Percentiles rank a stretch among this genome's conserved stretches.
phyloP scores from a whole-genome alignment of 1,284 basidiomycete species.

The Irpex rosettiformis region DNA sequence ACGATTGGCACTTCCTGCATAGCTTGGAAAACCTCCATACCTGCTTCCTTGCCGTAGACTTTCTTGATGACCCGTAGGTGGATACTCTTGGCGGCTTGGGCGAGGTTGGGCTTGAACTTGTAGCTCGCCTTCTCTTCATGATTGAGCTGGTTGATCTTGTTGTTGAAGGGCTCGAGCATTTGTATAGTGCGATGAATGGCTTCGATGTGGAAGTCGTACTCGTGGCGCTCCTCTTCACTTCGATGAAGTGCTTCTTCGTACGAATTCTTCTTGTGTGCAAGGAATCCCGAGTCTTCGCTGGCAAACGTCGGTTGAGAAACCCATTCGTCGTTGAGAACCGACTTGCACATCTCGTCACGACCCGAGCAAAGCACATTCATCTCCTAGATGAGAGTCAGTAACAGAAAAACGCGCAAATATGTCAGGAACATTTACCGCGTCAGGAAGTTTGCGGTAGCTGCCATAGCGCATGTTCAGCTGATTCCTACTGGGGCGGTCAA shows the following conservation, averaged over 20 bases:
- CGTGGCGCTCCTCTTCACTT: slow-evolving; percentile 96
- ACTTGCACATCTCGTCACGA: slow-evolving; percentile 95
- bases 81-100: slow-evolving; percentile 87
- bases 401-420: slow-evolving; percentile 1
- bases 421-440: slow-evolving; percentile 50
- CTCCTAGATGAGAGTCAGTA: slow-evolving; percentile 51
- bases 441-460: slow-evolving; percentile 87
- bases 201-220: slow-evolving; percentile 99
- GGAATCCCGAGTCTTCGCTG: slow-evolving; percentile 90
- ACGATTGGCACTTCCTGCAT: slow-evolving; percentile 92
- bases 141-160: slow-evolving; percentile 82
- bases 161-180: slow-evolving; percentile 89
- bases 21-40: slow-evolving; percentile 84
- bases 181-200: slow-evolving; percentile 93
- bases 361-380: slow-evolving; percentile 88
- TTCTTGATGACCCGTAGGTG: slow-evolving; percentile 96
- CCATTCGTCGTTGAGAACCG: slow-evolving; percentile 96
- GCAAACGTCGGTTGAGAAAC: slow-evolving; percentile 95
- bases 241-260: slow-evolving; percentile 98
- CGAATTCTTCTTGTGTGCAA: slow-evolving; percentile 91
- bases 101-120: slow-evolving; percentile 89
- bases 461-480: slow-evolving; percentile 67
- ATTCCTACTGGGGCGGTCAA: slow-evolving; percentile 52
- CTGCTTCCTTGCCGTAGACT: slow-evolving; percentile 89
- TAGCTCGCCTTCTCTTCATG: slow-evolving; percentile 81